Percentiles rank a stretch among this genome's conserved stretches.
phyloP scores from a whole-genome alignment of 768 basidiomycete species.

The Hemileccinum impolitum region DNA sequence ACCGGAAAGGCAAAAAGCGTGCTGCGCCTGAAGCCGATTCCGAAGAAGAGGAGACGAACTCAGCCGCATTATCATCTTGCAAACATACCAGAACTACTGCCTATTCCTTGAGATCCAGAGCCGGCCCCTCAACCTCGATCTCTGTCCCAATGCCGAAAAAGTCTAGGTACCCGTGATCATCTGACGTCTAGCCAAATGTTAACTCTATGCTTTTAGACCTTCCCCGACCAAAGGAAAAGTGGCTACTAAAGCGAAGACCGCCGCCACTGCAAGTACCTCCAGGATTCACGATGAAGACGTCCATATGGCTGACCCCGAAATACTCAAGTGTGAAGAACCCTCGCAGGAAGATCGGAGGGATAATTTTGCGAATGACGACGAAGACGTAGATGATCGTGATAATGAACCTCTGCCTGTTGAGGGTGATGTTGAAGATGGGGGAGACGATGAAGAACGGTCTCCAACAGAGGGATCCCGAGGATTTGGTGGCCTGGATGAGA shows the following conservation, averaged over 20 bases:
- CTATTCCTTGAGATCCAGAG: conserved; percentile 68
- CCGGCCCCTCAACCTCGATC: conserved; percentile 38
- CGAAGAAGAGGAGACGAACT: conserved; percentile 59
- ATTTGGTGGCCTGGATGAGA: conserved; percentile 60
- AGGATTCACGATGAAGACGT: conserved; percentile 66
- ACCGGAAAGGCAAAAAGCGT: conserved; percentile 91
- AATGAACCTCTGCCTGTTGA: conserved; percentile 44
- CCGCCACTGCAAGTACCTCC: conserved; percentile 61
- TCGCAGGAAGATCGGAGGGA: conserved; percentile 47
- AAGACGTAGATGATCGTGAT: conserved; percentile 46
- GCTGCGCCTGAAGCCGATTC: conserved; percentile 68
- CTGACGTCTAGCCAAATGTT: conserved; percentile 9
- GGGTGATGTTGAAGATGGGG: conserved; percentile 45
- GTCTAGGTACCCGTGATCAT: conserved; percentile 45
- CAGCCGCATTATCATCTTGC: conserved; percentile 43
- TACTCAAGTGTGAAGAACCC: conserved; percentile 43
- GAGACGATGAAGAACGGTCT: conserved; percentile 36
- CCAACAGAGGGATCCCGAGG: conserved; percentile 35
- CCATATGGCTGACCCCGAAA: conserved; percentile 69
- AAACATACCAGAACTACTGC: conserved; percentile 62
- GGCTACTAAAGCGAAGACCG: conserved; percentile 51
- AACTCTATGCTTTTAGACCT: conserved; percentile 35
- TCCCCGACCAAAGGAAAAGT: conserved; percentile 58
- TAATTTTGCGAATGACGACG: conserved; percentile 39
- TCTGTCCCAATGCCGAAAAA: conserved; percentile 71